These are phyloP conservation scores for Ustilago crameri DNA, from an alignment of 1,284 basidiomycete genomes.

Conservation along the genomic window DNA sequence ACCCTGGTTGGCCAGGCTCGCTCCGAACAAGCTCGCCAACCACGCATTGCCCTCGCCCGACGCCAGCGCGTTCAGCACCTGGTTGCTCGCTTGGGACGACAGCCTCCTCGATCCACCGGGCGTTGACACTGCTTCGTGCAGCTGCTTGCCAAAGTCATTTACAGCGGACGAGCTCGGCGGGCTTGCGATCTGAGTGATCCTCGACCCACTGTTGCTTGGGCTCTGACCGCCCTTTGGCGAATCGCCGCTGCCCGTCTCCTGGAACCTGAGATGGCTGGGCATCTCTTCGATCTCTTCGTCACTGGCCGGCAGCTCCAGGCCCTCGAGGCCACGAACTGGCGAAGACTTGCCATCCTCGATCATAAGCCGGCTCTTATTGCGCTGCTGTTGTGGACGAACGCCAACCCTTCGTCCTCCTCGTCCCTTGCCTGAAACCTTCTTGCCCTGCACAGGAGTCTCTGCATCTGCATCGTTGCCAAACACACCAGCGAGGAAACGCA, in stretches of 20 bases:
- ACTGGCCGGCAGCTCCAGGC: constrained; percentile 33
- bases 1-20: constrained; percentile 38
- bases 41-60: constrained; percentile 56
- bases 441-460: constrained; percentile 21
- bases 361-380: constrained; percentile 46
- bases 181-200: constrained; percentile 43
- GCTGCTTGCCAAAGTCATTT: constrained; percentile 27
- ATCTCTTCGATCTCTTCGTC: constrained; percentile 54
- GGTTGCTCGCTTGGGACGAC: constrained; percentile 51
- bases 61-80: constrained; percentile 57
- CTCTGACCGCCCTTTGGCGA: constrained; percentile 29
- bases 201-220: constrained; percentile 30
- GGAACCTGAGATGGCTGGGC: constrained; percentile 45
- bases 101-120: constrained; percentile 49
- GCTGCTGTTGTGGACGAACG: constrained; percentile 39
- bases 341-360: constrained; percentile 40
- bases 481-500: constrained; percentile 91
- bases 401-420: constrained; percentile 61
- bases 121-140: constrained; percentile 42
- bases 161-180: constrained; percentile 23
- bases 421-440: constrained; percentile 40
- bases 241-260: constrained; percentile 39
- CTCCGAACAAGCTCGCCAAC: constrained; percentile 56
- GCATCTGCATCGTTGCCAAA: constrained; percentile 76
- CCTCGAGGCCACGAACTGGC: constrained; percentile 18